Evolutionary conservation across 2,329 filamentous ascomycete species (phyloP), one percentile per base, ranked within the genome.

Genomic region (Exophiala oligosperma): DNA sequence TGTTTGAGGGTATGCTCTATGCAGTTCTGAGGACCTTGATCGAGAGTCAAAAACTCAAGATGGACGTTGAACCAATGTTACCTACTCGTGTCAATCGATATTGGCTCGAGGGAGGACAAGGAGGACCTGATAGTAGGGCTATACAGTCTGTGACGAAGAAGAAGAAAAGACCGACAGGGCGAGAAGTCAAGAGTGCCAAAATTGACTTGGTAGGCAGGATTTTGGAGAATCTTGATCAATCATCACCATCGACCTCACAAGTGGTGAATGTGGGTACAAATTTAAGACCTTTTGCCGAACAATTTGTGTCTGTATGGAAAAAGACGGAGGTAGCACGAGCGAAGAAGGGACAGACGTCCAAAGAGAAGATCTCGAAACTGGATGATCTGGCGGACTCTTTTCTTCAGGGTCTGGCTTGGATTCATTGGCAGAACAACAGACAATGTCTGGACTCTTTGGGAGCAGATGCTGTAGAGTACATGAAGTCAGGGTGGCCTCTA

Each of bases 331-430:
- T 32, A 26, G 43, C 28, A 2, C 54, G 38, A 17, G 17, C 2
- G 6, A 58, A 52, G 29, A 53, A 49, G 41, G 38, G 37, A 29
- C 41, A 29, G 24, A 38, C 17, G 17, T 17, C 6, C 7, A 37
- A 26, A 6, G 40, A 49, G 52, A 60, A 49, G 52, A 60, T 63
- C n/a, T 44, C 69, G n/a, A 94, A 94, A 72, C 72, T 93, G 53
- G 91, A 95, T 72, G 91, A 95, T 75, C 74, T 95, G 50, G 88
- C 90, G 0, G 91, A 95, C 75, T 89, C 87, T 69, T 74, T 94
- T 26, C 71, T 94, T 54, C 91, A 95, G 71, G 91, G 86, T 1
- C 79, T 91, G 58, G 86, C 89, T 2, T 93, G 89, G 85, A 72
- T 91, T 38, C 80, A 85, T 60, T 95, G 91, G 91, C 84, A 91